A percentile compares a stretch with the other conserved stretches of the same genome.
Conservation (phyloP, 2,329 filamentous ascomycete genomes). For the Fusarium sp. region DNA sequence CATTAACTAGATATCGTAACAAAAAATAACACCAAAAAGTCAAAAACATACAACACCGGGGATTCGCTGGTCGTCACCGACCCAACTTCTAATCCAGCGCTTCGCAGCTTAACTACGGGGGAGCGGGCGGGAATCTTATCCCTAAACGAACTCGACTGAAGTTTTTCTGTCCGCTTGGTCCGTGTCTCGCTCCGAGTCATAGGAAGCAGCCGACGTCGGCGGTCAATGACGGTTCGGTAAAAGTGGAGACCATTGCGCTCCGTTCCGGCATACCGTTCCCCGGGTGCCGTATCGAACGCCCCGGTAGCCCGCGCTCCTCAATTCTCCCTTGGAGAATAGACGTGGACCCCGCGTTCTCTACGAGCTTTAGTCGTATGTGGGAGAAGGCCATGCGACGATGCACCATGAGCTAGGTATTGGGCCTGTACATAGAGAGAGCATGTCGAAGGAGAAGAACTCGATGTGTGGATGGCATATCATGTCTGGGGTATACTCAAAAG, state of each 20-base stretch:
- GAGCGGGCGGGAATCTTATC: constrained; percentile 8
- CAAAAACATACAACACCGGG: constrained; percentile 19
- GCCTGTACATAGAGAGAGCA: no score
- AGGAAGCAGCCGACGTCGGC: no score
- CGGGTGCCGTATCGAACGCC: no score
- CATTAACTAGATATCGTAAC: neutral
- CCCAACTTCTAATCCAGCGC: constrained; percentile 2
- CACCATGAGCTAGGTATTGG: neutral
- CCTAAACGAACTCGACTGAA: no score
- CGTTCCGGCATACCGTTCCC: no score
- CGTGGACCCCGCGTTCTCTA: constrained; percentile 1
- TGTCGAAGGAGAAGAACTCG: no score
- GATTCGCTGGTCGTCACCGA: constrained; percentile 17
- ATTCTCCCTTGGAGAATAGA: no score
- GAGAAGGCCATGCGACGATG: neutral
- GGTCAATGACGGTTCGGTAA: no score
- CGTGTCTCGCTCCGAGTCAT: no score
- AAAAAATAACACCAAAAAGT: neutral
- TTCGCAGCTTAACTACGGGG: constrained; percentile 3
- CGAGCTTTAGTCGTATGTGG: constrained; percentile 23
- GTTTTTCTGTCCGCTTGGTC: no score
- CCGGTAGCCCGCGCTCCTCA: no score
- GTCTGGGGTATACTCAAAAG: neutral
- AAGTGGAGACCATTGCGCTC: no score
- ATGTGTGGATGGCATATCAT: neutral